Evolutionary conservation across 495 filamentous ascomycete species (phyloP).

Genomic region (Penicillium arizonense): DNA sequence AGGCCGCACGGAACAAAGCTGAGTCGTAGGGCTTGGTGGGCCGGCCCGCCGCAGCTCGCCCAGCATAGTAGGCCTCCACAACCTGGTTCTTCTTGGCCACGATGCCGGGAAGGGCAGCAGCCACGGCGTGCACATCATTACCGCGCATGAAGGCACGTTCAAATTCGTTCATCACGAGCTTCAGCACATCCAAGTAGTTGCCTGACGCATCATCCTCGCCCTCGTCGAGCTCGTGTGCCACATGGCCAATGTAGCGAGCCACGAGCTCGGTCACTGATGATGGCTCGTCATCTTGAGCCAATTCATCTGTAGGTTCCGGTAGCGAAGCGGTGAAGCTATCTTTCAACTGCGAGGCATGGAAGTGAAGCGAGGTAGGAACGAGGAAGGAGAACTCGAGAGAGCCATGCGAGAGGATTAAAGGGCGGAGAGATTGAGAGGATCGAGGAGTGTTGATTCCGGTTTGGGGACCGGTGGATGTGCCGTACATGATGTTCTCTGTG

Average conservation of each 20-base stretch:
- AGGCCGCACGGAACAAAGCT: constrained; percentile 83
- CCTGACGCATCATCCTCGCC: constrained; percentile 86
- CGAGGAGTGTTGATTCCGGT: constrained; percentile 95
- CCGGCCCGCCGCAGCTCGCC: constrained; percentile 76
- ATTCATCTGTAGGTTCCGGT: constrained; percentile 88
- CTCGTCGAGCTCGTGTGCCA: constrained; percentile 80
- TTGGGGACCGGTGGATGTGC: constrained; percentile 74
- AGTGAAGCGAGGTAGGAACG: constrained; percentile 90
- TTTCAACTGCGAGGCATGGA: constrained; percentile 89
- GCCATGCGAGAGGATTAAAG: constrained; percentile 85
- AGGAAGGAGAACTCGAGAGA: constrained; percentile 94
- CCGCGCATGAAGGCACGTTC: constrained; percentile 91
- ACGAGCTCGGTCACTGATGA: constrained; percentile 90
- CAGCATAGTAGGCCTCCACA: constrained; percentile 85
- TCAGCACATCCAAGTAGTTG: constrained; percentile 83
- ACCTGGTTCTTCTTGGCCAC: constrained; percentile 84
- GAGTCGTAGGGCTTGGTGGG: constrained; percentile 88
- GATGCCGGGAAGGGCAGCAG: constrained; percentile 81
- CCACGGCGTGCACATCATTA: constrained; percentile 93
- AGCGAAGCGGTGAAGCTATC: constrained; percentile 81
- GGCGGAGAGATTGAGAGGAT: constrained; percentile 86
- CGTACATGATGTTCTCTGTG: constrained; percentile 69
- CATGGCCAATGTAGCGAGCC: constrained; percentile 84
- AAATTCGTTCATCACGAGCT: constrained; percentile 88
- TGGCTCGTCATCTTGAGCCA: constrained; percentile 96